Percentiles rank a stretch among this genome's conserved stretches.
Conservation (phyloP, 306 rosid genomes). For the Rosa rugosa region DNA sequence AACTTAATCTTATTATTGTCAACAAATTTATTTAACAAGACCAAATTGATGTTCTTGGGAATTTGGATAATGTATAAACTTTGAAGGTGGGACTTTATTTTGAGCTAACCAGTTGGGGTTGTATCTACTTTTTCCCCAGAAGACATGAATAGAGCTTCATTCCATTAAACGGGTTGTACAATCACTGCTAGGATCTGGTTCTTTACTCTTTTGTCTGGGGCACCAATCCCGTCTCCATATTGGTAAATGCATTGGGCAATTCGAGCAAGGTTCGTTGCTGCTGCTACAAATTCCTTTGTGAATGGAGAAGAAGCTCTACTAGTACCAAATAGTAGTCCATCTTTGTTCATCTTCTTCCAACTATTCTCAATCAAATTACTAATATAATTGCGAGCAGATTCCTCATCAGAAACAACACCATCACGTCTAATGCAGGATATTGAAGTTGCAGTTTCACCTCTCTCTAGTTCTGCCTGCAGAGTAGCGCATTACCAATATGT, state of each 20-base stretch:
- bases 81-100: no score
- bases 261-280: slow-evolving; percentile 43
- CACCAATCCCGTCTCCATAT: slow-evolving; percentile 59
- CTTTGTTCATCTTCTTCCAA: slow-evolving; percentile 57
- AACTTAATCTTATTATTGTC: neutral
- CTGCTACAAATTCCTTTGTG: slow-evolving; percentile 36
- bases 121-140: neutral
- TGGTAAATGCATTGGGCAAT: slow-evolving; percentile 51
- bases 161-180: slow-evolving; percentile 39
- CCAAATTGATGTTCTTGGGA: neutral
- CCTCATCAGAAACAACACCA: slow-evolving; percentile 33
- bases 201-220: slow-evolving; percentile 30
- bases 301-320: slow-evolving; percentile 23
- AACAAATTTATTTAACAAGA: neutral
- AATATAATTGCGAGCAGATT: slow-evolving; percentile 16
- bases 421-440: slow-evolving; percentile 36
- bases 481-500: neutral
- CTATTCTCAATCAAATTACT: slow-evolving; percentile 29
- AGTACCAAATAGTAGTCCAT: neutral
- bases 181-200: slow-evolving; percentile 36
- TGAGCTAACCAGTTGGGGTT: neutral
- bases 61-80: no score
- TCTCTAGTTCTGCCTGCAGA: slow-evolving; percentile 49
- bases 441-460: slow-evolving; percentile 53
- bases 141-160: neutral